Evolutionary conservation across 768 basidiomycete genomes (phyloP).

Genomic region (Trametes meyenii): DNA sequence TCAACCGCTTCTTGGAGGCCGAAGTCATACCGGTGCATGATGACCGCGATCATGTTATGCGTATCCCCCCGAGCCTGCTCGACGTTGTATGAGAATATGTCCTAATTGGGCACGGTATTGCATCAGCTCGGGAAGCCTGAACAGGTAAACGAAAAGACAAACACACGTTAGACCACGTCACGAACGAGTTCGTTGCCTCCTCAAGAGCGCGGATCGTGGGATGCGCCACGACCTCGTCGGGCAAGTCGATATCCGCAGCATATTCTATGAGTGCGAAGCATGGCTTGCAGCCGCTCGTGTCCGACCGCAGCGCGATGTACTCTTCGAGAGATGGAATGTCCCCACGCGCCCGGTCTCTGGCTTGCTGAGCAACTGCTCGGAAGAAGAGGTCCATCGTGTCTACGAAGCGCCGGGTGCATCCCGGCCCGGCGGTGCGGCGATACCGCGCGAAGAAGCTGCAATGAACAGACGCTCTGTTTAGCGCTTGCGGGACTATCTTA

Average conservation of each 20-base stretch:
- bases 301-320: slow-evolving; percentile 54
- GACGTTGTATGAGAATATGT: slow-evolving; percentile 75
- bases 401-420: slow-evolving; percentile 38
- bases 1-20: slow-evolving; percentile 65
- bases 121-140: background rate
- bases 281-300: slow-evolving; percentile 55
- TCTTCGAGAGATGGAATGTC: slow-evolving; percentile 45
- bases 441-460: slow-evolving; percentile 40
- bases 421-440: slow-evolving; percentile 39
- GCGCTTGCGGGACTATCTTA: background rate
- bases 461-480: background rate
- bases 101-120: slow-evolving; percentile 41
- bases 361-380: slow-evolving; percentile 34
- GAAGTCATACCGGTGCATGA: slow-evolving; percentile 61
- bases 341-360: slow-evolving; percentile 29
- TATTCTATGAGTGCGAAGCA: slow-evolving; percentile 58
- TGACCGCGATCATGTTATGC: slow-evolving; percentile 71
- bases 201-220: slow-evolving; percentile 48
- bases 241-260: slow-evolving; percentile 50
- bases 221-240: slow-evolving; percentile 53
- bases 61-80: slow-evolving; percentile 69
- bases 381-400: slow-evolving; percentile 35
- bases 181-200: slow-evolving; percentile 48
- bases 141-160: background rate
- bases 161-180: slow-evolving; percentile 45